Evolutionary conservation across 257 asterid species (phyloP).

Genomic region (Solanum infundibuliforme): DNA sequence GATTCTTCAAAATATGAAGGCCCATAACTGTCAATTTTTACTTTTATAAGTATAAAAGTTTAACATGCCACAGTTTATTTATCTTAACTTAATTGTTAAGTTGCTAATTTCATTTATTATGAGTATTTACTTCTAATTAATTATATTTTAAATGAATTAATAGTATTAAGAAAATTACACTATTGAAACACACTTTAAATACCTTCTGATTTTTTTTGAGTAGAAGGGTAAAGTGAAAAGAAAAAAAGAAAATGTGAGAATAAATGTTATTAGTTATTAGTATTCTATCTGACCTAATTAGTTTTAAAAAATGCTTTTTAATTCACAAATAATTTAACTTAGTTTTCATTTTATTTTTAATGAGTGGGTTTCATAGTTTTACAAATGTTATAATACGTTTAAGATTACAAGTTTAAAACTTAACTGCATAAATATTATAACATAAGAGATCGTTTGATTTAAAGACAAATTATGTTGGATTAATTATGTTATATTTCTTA

Average conservation of each 20-base stretch:
- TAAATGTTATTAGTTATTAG: not conserved
- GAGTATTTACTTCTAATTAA: not conserved
- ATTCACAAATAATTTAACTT: not conserved
- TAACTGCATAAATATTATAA: not conserved
- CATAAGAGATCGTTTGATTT: not conserved
- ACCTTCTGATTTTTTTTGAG: not conserved
- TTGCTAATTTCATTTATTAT: not conserved
- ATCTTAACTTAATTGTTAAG: not conserved
- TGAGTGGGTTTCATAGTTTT: not conserved
- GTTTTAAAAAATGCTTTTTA: too few relatives aligned
- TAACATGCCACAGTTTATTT: not conserved
- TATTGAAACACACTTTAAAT: not conserved
- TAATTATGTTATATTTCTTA: not conserved
- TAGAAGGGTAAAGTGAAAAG: not conserved
- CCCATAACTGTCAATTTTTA: not conserved
- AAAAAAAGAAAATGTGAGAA: not conserved
- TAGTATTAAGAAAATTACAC: not conserved
- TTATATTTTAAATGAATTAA: not conserved
- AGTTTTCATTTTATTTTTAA: not conserved
- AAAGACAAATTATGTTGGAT: not conserved
- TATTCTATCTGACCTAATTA: not conserved
- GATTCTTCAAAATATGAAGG: slow-evolving; percentile 2
- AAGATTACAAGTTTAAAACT: not conserved
- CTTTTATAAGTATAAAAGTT: not conserved
- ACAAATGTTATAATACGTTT: not conserved